A percentile compares a stretch with the other conserved stretches of the same genome.
phyloP scores from a whole-genome alignment of 305 asterid species.

The Fraxinus sp. region DNA sequence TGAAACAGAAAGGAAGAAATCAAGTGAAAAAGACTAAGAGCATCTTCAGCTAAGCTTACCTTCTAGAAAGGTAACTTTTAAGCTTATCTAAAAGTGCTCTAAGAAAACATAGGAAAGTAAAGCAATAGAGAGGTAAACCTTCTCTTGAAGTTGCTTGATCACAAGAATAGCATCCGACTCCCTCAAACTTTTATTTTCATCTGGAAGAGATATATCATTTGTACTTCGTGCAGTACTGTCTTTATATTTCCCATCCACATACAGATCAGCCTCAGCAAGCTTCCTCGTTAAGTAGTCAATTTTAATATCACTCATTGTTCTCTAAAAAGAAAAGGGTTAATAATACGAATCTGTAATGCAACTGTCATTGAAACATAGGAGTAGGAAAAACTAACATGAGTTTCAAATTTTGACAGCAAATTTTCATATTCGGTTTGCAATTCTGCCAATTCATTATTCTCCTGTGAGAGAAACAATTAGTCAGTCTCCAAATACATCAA shows the following conservation, averaged over 20 bases:
- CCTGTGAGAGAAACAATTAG: constrained; percentile 49
- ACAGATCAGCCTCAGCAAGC: constrained; percentile 55
- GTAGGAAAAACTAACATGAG: constrained; percentile 63
- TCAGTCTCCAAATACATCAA: constrained; percentile 10
- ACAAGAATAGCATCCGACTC: constrained; percentile 66
- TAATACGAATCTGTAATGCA: constrained; percentile 15
- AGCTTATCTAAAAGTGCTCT: background rate
- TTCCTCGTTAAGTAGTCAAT: constrained; percentile 64
- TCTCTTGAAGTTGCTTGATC: constrained; percentile 83
- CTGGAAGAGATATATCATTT: constrained; percentile 30
- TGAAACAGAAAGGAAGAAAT: constrained; percentile 10
- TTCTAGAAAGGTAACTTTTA: background rate
- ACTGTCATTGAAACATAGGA: constrained; percentile 17
- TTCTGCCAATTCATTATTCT: constrained; percentile 46
- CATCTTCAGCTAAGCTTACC: background rate
- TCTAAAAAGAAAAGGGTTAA: constrained; percentile 44
- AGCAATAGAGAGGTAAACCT: constrained; percentile 48
- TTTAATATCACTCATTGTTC: constrained; percentile 54
- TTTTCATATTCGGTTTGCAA: constrained; percentile 67
- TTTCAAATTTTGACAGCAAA: constrained; percentile 62
- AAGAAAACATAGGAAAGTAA: constrained; percentile 19
- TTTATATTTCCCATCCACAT: constrained; percentile 36
- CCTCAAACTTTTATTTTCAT: constrained; percentile 38
- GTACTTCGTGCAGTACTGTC: constrained; percentile 32
- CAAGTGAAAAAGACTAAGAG: constrained; percentile 10